Base-by-base conservation (phyloP, 495 filamentous ascomycete species). In the Cercophora newfieldiana region DNA sequence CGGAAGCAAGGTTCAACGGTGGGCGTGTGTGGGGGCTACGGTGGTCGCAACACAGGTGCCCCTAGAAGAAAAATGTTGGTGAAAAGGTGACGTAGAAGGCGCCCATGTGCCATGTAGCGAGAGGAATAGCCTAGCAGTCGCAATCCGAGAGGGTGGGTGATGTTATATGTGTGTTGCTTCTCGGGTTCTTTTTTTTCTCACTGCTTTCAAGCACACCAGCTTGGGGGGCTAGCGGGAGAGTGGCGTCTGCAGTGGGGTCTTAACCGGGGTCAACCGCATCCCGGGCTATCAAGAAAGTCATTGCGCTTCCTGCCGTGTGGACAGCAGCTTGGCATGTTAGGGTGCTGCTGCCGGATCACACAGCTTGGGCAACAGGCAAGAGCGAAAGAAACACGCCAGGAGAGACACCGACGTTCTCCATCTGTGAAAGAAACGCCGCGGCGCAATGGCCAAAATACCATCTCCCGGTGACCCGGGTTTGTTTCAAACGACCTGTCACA, bases 81-180 rank as follows among this genome's bases (percentile, higher is more conserved):
- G 30, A 48, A 37, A 21, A 47, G 18, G 30, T 60, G 50, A 57
- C 54, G 54, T 8, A 57, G 49, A 7, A 33, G 25, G 21, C 26
- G 55, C n/a, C 29, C 6, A 28, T 44, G 18, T 44, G 12, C 12
- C 18, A 2, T 6, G 37, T 2, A 33, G 12, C 7, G 30, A 19
- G 49, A 28, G 26, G 30, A 18, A 57, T 28, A 14, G 26, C 28
- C 25, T 14, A 56, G 21, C 22, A 55, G 10, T n/a, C 8, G 22
- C 24, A 59, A 60, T 12, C 44, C 8, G 57, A 60, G 57, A 47
- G 57, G 57, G 31, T 47, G 22, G 57, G 29, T 37, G 33, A 26
- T 29, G 57, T 48, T 47, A 44, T 53, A 53, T 53, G 50, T 22
- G 18, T 22, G 50, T 3, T n/a, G n/a, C 50, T 53, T 53, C n/a